Conservation (phyloP, 108 stramenopile genomes). For the Skeletonema tropicum region DNA sequence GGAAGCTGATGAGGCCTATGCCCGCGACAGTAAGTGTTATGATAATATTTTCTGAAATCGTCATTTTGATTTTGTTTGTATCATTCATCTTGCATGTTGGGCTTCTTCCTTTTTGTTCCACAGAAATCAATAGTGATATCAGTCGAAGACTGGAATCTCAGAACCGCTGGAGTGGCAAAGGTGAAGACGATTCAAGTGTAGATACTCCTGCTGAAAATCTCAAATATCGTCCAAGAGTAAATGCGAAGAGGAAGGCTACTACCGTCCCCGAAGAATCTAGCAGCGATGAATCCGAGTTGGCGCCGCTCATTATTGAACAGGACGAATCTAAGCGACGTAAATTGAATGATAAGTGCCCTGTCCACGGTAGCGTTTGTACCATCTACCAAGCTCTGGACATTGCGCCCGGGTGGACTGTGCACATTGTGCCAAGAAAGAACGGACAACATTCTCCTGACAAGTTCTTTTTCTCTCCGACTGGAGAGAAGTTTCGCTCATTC, state of each 20-base stretch:
- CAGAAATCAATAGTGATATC: constrained; percentile 1
- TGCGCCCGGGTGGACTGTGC: background rate
- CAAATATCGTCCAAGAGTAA: constrained; percentile 6
- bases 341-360: background rate
- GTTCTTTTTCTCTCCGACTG: constrained; percentile 1
- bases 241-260: background rate
- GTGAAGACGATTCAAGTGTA: background rate
- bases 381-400: background rate
- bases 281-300: constrained; percentile 5
- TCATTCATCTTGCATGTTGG: background rate
- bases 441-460: background rate
- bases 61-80: background rate
- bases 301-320: background rate
- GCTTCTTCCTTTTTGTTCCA: background rate
- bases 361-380: background rate
- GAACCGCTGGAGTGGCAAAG: background rate
- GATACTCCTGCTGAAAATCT: background rate
- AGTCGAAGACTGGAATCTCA: background rate
- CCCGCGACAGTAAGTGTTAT: background rate
- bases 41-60: background rate
- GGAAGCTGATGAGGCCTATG: background rate
- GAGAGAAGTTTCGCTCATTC: constrained; percentile 6
- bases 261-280: background rate
- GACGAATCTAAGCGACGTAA: background rate
- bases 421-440: constrained; percentile 12